These are phyloP conservation scores for Rhazya stricta DNA, from an alignment of 257 asterid species.

Conservation along the genomic window DNA sequence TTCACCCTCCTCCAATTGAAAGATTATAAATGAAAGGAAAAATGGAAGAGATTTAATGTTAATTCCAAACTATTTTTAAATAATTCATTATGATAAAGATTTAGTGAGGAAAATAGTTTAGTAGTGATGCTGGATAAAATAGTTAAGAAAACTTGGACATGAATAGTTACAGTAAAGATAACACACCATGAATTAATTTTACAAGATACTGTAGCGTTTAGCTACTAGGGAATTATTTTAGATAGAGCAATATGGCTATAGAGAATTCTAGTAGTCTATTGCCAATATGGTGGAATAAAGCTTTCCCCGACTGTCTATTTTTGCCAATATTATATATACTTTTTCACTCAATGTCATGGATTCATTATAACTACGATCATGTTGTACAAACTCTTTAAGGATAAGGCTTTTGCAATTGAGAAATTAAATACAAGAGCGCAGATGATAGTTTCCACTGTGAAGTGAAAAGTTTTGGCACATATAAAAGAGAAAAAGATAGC, in stretches of 20 bases:
- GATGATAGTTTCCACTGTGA: background rate
- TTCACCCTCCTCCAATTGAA: background rate
- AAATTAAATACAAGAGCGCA: too few relatives aligned
- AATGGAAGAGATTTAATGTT: background rate
- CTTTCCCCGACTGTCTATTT: too few relatives aligned
- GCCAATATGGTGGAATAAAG: too few relatives aligned
- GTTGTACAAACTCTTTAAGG: too few relatives aligned
- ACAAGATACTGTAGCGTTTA: background rate
- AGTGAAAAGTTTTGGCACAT: too few relatives aligned
- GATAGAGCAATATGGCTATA: background rate
- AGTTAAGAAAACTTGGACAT: background rate
- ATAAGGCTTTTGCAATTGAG: too few relatives aligned
- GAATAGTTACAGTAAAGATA: too few relatives aligned
- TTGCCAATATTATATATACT: too few relatives aligned
- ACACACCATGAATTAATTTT: too few relatives aligned
- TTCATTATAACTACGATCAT: too few relatives aligned
- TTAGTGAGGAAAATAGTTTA: background rate
- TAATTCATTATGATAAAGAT: background rate
- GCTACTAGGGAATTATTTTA: background rate
- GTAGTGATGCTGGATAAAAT: background rate
- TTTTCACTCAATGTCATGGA: too few relatives aligned
- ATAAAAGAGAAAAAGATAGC: background rate
- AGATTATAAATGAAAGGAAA: background rate
- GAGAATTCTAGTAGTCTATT: background rate
- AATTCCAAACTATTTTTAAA: background rate